These are phyloP conservation scores for Zygosaccharomyces pseudobailii DNA, from an alignment of 1,139 yeast genomes.

Conservation along the genomic window DNA sequence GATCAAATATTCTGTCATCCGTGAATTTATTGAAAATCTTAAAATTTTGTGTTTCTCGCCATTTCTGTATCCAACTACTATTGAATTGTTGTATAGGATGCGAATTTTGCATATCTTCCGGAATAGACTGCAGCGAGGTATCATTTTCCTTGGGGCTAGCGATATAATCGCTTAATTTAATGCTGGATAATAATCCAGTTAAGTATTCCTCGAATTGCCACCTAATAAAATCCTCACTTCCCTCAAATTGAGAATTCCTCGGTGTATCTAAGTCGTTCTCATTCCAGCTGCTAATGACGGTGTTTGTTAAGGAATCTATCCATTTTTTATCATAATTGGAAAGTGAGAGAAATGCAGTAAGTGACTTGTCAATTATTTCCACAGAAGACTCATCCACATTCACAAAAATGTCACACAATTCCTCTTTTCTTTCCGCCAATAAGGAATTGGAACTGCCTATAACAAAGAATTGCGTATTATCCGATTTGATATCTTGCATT, in stretches of 20 bases:
- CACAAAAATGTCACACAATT: conserved; percentile 52
- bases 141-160: conserved; percentile 38
- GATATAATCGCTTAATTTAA: conserved; percentile 61
- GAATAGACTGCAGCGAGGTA: conserved; percentile 24
- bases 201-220: conserved; percentile 87
- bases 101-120: conserved; percentile 23
- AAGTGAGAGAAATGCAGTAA: conserved; percentile 45
- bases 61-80: conserved; percentile 50
- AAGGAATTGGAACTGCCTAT: conserved; percentile 88
- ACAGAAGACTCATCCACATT: conserved; percentile 49
- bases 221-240: conserved; percentile 87
- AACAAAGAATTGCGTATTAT: conserved; percentile 59
- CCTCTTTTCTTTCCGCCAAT: conserved; percentile 59
- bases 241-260: conserved; percentile 49
- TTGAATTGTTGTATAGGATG: conserved; percentile 51
- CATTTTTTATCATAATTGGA: conserved; percentile 70
- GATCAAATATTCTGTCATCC: conserved; percentile 85
- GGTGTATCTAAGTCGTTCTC: conserved; percentile 43
- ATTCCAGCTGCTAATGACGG: conserved; percentile 37
- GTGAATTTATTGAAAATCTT: conserved; percentile 66
- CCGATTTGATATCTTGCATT: conserved; percentile 60
- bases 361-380: conserved; percentile 40
- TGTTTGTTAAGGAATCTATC: conserved; percentile 39
- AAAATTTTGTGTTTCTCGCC: conserved; percentile 68
- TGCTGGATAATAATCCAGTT: conserved; percentile 66